phyloP scores from a whole-genome alignment of 768 basidiomycete species.

The Dentipellis fragilis region DNA sequence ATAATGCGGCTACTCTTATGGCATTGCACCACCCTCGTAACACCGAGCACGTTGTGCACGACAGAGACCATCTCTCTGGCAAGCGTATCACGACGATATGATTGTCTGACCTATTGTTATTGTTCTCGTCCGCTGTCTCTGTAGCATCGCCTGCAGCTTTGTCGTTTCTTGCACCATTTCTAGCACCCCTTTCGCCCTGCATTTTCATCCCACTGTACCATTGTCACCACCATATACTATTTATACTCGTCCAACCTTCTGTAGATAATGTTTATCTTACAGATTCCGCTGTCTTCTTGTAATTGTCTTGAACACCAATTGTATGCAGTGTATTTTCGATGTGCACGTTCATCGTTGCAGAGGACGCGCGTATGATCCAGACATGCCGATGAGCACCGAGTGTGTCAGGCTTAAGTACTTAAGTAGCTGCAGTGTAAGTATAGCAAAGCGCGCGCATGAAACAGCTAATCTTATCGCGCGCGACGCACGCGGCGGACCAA shows the following conservation, averaged over 20 bases:
- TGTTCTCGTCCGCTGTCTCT: slow-evolving; percentile 8
- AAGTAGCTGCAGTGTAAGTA: too few species aligned
- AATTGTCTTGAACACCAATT: background rate
- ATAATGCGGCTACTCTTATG: slow-evolving; percentile 58
- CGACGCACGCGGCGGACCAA: too few species aligned
- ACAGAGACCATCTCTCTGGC: slow-evolving; percentile 24
- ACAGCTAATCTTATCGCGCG: too few species aligned
- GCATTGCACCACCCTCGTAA: slow-evolving; percentile 37
- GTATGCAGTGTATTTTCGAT: background rate
- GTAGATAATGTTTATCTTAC: background rate
- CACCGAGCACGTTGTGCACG: slow-evolving; percentile 21
- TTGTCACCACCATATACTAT: background rate
- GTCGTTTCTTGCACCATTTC: background rate
- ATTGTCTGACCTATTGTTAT: background rate
- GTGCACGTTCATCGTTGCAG: background rate
- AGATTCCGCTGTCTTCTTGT: background rate
- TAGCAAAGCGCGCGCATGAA: too few species aligned
- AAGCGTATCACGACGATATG: slow-evolving; percentile 31
- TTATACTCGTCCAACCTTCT: slow-evolving; percentile 1
- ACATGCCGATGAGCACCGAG: too few species aligned
- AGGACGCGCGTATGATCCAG: background rate
- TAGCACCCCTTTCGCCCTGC: slow-evolving; percentile 3
- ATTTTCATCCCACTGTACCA: background rate
- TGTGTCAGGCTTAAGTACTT: too few species aligned
- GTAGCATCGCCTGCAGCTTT: background rate